Evolutionary conservation across 2,329 filamentous ascomycete species (phyloP).

Genomic region (Eutypella sp.): DNA sequence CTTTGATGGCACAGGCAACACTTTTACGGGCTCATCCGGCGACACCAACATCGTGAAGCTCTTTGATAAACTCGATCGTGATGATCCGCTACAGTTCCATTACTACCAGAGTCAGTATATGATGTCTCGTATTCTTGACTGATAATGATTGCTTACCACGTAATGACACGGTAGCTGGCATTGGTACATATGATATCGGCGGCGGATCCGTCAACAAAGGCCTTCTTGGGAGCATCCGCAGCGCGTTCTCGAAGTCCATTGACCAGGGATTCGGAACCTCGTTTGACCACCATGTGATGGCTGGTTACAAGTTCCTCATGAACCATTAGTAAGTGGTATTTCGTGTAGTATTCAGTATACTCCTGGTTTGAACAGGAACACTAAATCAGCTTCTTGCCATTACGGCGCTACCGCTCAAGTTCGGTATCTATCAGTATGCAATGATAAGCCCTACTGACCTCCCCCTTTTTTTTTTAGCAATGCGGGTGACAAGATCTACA

Average conservation of each 20-base stretch:
- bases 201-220: conserved; percentile 36
- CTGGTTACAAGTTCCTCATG: conserved; percentile 51
- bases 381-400: too few species aligned
- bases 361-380: too few species aligned
- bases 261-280: conserved; percentile 41
- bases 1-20: conserved; percentile 46
- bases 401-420: too few species aligned
- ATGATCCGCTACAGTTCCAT: conserved; percentile 38
- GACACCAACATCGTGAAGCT: conserved; percentile 53
- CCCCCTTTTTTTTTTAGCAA: too few species aligned
- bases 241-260: conserved; percentile 33
- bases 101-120: conserved; percentile 42
- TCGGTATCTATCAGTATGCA: too few species aligned
- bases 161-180: conserved; percentile 33
- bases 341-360: too few species aligned
- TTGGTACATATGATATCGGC: conserved; percentile 44
- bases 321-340: conserved; percentile 38
- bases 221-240: conserved; percentile 27
- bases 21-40: conserved; percentile 38
- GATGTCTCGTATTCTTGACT: not conserved
- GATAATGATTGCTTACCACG: too few species aligned
- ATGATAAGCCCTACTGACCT: too few species aligned
- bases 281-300: conserved; percentile 47
- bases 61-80: conserved; percentile 40
- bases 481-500: conserved; percentile 46